Conservation (phyloP, 176 grass and related monocot genomes). For the Musa schizocarpa region DNA sequence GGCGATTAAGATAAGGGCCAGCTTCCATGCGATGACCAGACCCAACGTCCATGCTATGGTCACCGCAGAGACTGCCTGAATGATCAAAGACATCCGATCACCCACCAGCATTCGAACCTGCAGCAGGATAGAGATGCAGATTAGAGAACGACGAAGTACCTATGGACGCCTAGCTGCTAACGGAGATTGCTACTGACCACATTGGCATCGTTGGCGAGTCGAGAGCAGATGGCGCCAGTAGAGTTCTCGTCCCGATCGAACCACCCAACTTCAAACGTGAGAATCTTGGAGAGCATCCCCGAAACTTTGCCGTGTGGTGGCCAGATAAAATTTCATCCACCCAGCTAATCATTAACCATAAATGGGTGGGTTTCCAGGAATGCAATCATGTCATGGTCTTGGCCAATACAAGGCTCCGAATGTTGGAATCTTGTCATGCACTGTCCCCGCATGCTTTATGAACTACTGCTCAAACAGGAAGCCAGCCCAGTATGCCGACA, state of each 20-base stretch:
- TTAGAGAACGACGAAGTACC: background rate
- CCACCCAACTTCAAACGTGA: background rate
- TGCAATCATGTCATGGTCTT: constrained; percentile 4
- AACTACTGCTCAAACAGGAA: too few relatives aligned
- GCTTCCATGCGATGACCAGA: background rate
- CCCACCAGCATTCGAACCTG: background rate
- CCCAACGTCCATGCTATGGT: background rate
- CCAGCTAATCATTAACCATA: background rate
- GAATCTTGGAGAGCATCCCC: background rate
- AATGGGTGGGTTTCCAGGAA: constrained; percentile 9
- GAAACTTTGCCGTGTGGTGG: too few relatives aligned
- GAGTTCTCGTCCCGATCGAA: background rate
- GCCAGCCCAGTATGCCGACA: too few relatives aligned
- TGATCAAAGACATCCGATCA: background rate
- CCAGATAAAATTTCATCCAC: too few relatives aligned
- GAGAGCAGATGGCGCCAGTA: background rate
- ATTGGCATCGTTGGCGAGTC: background rate
- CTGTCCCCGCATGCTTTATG: too few relatives aligned
- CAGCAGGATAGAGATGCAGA: background rate
- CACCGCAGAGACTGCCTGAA: background rate
- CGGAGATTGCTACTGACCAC: background rate
- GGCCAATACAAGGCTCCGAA: background rate
- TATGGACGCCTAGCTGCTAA: background rate
- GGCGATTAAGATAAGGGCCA: background rate
- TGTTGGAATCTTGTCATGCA: too few relatives aligned